These are phyloP conservation scores for Leccinum griseonigrum DNA, from an alignment of 1,284 basidiomycete species.

Conservation along the genomic window DNA sequence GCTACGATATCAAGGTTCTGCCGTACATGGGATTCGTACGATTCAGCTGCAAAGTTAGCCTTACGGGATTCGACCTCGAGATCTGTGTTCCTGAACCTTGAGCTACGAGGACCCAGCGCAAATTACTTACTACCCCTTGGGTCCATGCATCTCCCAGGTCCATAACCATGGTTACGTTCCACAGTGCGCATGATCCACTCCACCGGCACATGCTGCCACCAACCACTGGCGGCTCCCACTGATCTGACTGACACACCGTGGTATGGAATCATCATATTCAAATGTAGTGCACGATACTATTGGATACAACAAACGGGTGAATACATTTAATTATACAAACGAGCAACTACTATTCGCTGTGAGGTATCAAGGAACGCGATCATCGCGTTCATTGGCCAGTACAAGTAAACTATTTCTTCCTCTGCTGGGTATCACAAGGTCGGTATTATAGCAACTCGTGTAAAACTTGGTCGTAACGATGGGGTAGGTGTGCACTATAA, in stretches of 20 bases:
- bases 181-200: neutral
- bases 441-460: constrained; percentile 55
- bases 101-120: neutral
- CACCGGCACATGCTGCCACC: neutral
- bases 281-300: constrained; percentile 9
- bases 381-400: neutral
- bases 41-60: neutral
- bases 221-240: neutral
- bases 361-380: constrained; percentile 14
- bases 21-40: constrained; percentile 8
- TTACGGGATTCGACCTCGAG: constrained; percentile 14
- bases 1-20: constrained; percentile 10
- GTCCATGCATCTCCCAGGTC: neutral
- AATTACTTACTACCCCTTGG: neutral
- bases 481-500: constrained; percentile 60
- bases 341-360: constrained; percentile 3
- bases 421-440: constrained; percentile 2
- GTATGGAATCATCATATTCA: neutral
- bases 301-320: constrained; percentile 17
- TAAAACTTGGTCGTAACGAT: constrained; percentile 62
- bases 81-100: constrained; percentile 1
- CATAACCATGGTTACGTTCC: neutral
- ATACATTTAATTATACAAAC: constrained; percentile 18
- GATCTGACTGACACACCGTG: neutral
- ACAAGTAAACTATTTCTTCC: neutral